Conservation (phyloP, 345 rosid genomes). For the Salix dunnii region DNA sequence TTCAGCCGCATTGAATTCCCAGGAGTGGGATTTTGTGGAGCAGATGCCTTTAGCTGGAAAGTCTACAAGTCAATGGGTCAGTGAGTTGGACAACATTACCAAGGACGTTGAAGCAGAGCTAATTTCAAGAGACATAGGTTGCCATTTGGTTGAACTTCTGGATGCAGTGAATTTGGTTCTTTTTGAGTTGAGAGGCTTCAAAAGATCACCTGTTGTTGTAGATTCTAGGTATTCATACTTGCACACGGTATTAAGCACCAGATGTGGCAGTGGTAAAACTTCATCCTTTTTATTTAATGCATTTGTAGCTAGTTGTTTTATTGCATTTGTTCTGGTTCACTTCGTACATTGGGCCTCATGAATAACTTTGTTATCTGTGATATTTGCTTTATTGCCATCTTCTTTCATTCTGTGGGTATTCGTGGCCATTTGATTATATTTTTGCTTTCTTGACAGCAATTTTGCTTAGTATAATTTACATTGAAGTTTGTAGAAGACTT, state of each 20-base stretch:
- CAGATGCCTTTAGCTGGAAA: constrained; percentile 63
- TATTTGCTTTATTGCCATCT: neutral
- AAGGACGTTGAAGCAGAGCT: constrained; percentile 85
- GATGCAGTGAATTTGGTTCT: constrained; percentile 83
- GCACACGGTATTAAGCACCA: constrained; percentile 66
- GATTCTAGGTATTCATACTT: constrained; percentile 69
- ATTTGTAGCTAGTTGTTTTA: neutral
- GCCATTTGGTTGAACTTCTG: constrained; percentile 69
- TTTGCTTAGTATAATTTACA: constrained; percentile 87
- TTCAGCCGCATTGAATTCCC: constrained; percentile 29
- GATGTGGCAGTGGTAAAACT: constrained; percentile 75
- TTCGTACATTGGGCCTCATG: neutral
- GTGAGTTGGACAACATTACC: constrained; percentile 57
- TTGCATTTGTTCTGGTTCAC: neutral
- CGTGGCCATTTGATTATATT: constrained; percentile 3
- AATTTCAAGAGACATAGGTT: constrained; percentile 72
- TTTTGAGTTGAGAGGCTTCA: constrained; percentile 71
- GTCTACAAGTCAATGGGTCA: constrained; percentile 58
- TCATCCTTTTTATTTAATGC: constrained; percentile 20
- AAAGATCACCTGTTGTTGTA: constrained; percentile 59
- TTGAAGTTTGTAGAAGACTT: constrained; percentile 80
- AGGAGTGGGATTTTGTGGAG: constrained; percentile 47
- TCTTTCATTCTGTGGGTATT: neutral
- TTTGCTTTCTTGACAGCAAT: constrained; percentile 51
- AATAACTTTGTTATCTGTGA: neutral